phyloP scores from a whole-genome alignment of 2,329 filamentous ascomycete genomes.

The Claviceps pazoutovae region DNA sequence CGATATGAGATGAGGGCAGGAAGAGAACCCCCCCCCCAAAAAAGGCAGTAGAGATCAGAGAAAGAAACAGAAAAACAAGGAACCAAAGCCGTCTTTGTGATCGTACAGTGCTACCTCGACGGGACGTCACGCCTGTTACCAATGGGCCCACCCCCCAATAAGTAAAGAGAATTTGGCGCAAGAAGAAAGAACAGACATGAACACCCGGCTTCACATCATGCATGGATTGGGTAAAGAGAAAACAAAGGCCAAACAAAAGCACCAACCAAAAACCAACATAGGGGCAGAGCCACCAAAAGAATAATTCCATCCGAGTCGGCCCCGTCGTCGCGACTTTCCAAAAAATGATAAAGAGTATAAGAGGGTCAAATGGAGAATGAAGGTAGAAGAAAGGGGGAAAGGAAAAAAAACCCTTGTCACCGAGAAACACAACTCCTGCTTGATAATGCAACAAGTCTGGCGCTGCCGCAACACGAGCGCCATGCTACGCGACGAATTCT shows the following conservation, averaged over 20 bases:
- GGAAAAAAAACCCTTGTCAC: slow-evolving; percentile 8
- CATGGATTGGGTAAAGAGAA: background rate
- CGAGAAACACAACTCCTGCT: background rate
- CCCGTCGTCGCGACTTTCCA: slow-evolving; percentile 5
- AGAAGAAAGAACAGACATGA: background rate
- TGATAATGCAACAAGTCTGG: too few relatives aligned
- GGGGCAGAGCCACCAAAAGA: background rate
- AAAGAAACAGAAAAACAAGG: too few relatives aligned
- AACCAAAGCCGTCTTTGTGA: too few relatives aligned
- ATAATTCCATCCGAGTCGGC: background rate
- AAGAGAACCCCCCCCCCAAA: too few relatives aligned
- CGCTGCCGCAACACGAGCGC: slow-evolving; percentile 6
- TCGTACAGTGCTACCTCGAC: too few relatives aligned
- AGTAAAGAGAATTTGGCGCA: too few relatives aligned
- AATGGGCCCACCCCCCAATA: too few relatives aligned
- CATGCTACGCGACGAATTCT: slow-evolving; percentile 21
- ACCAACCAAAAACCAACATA: background rate
- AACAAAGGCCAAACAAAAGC: slow-evolving; percentile 6
- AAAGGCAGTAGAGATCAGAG: too few relatives aligned
- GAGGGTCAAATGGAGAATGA: background rate
- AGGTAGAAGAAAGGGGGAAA: background rate
- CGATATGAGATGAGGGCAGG: too few relatives aligned
- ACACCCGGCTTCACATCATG: background rate
- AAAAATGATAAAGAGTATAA: slow-evolving; percentile 1
- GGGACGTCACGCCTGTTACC: too few relatives aligned